phyloP scores from a whole-genome alignment of 2,329 filamentous ascomycete genomes.

The Purpureocillium takamizusanense region DNA sequence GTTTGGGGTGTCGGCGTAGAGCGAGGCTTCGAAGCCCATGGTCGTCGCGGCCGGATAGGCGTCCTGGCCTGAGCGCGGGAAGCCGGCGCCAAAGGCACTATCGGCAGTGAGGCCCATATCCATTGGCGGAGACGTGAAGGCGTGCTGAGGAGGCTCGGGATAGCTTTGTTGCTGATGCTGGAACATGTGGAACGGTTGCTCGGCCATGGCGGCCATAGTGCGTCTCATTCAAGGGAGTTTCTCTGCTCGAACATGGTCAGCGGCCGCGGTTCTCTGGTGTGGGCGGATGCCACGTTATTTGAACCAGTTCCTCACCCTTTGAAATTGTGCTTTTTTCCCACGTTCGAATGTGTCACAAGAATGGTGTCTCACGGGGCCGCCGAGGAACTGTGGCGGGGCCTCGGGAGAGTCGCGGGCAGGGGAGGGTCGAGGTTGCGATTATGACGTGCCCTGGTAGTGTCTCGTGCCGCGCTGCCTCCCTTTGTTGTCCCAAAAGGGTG shows the following conservation, averaged over 20 bases:
- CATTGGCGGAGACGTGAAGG: slow-evolving; percentile 32
- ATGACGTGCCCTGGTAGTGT: no score
- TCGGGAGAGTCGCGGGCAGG: not conserved
- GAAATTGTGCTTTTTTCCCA: not conserved
- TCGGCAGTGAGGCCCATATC: slow-evolving; percentile 40
- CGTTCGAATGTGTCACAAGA: slow-evolving; percentile 1
- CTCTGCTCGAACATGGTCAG: not conserved
- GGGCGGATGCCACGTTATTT: not conserved
- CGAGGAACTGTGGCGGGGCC: slow-evolving; percentile 1
- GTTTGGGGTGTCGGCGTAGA: slow-evolving; percentile 36
- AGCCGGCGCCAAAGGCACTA: slow-evolving; percentile 23
- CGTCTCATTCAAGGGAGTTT: slow-evolving; percentile 2
- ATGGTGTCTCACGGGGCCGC: slow-evolving; percentile 3
- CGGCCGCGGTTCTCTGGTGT: not conserved
- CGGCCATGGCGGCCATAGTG: slow-evolving; percentile 20
- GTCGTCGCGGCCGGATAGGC: slow-evolving; percentile 17
- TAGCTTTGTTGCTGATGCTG: slow-evolving; percentile 22
- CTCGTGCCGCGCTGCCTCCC: no score
- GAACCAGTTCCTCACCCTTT: not conserved
- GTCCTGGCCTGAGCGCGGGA: slow-evolving; percentile 15
- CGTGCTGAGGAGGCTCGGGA: slow-evolving; percentile 31
- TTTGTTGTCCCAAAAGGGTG: no score
- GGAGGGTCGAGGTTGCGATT: no score
- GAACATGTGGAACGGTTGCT: slow-evolving; percentile 19
- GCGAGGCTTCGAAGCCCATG: slow-evolving; percentile 34